Conservation (phyloP, 495 filamentous ascomycete genomes). For the Talaromyces wortmannii region DNA sequence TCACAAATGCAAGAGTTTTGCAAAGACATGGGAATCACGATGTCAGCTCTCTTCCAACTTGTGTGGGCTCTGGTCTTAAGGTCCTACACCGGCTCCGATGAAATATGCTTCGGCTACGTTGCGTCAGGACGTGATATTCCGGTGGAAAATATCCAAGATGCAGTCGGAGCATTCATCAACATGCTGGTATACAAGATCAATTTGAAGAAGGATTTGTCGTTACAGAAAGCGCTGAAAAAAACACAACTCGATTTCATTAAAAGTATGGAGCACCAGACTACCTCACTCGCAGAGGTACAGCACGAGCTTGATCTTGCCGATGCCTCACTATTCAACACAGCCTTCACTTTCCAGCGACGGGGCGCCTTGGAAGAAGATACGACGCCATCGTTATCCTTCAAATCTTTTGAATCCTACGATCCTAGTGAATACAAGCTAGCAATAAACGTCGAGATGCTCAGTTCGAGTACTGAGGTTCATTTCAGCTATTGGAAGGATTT, state of each 20-base stretch:
- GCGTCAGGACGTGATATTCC: conserved; percentile 16
- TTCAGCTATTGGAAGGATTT: conserved; percentile 32
- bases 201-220: conserved; percentile 21
- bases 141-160: conserved; percentile 8
- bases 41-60: conserved; percentile 31
- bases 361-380: background rate
- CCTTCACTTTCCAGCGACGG: conserved; percentile 30
- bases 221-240: conserved; percentile 28
- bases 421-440: conserved; percentile 46
- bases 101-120: conserved; percentile 48
- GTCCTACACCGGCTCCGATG: conserved; percentile 43
- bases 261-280: conserved; percentile 23
- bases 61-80: conserved; percentile 50
- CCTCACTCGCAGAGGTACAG: conserved; percentile 32
- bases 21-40: conserved; percentile 16
- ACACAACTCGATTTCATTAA: conserved; percentile 27
- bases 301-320: conserved; percentile 29
- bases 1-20: conserved; percentile 26
- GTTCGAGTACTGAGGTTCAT: conserved; percentile 20
- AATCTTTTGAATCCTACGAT: conserved; percentile 4
- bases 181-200: conserved; percentile 19
- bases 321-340: conserved; percentile 43
- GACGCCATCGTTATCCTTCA: conserved; percentile 1
- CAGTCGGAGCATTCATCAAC: conserved; percentile 12
- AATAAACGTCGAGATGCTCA: conserved; percentile 48